Percentiles rank a stretch among this genome's conserved stretches.
Evolutionary conservation across 1,139 yeast genomes (phyloP).

Genomic region (Meyerozyma sp.): DNA sequence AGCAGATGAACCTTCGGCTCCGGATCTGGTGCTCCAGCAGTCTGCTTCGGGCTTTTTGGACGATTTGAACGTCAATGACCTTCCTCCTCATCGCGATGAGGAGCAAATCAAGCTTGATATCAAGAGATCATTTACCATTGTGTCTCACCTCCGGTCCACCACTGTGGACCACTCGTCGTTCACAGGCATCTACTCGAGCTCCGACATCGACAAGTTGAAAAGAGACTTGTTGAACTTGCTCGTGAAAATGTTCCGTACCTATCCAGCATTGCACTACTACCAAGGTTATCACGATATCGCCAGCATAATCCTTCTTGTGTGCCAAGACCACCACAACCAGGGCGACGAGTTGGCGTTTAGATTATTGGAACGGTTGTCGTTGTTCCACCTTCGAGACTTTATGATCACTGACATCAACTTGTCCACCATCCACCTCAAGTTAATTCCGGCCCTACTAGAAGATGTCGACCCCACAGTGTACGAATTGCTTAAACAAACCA

Average conservation of each 20-base stretch:
- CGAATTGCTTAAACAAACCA: slow-evolving; percentile 37
- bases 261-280: slow-evolving; percentile 67
- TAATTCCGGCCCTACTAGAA: slow-evolving; percentile 60
- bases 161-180: slow-evolving; percentile 20
- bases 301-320: slow-evolving; percentile 57
- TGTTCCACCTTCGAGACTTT: slow-evolving; percentile 72
- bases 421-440: slow-evolving; percentile 56
- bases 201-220: slow-evolving; percentile 32
- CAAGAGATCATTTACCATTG: slow-evolving; percentile 57
- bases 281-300: slow-evolving; percentile 94
- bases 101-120: slow-evolving; percentile 77
- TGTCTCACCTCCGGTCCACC: slow-evolving; percentile 24
- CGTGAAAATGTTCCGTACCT: slow-evolving; percentile 48
- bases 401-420: slow-evolving; percentile 70
- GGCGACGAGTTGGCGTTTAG: slow-evolving; percentile 36
- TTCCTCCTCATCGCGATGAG: slow-evolving; percentile 60
- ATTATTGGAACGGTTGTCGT: slow-evolving; percentile 53
- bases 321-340: slow-evolving; percentile 20
- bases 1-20: background rate
- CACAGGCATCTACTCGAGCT: slow-evolving; percentile 28
- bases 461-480: slow-evolving; percentile 48
- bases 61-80: slow-evolving; percentile 22
- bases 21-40: background rate
- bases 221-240: slow-evolving; percentile 44
- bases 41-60: slow-evolving; percentile 11